phyloP scores from a whole-genome alignment of 306 rosid species.

The Prunus armeniaca region DNA sequence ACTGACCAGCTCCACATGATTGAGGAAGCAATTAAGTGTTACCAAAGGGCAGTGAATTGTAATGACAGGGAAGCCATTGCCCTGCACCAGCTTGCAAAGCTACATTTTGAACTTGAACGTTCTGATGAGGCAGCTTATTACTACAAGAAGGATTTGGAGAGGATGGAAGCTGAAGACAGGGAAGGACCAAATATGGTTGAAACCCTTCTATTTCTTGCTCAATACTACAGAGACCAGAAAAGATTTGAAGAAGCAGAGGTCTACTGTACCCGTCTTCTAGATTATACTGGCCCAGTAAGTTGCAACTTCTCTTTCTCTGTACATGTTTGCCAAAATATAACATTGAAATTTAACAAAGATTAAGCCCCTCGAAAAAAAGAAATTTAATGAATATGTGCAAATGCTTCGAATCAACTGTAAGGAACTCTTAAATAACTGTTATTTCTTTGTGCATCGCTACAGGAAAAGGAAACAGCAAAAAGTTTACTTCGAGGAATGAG shows the following conservation, averaged over 20 bases:
- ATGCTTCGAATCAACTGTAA: neutral
- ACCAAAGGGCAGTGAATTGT: slow-evolving; percentile 77
- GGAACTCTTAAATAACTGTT: neutral
- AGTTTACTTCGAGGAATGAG: slow-evolving; percentile 88
- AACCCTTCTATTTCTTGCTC: slow-evolving; percentile 77
- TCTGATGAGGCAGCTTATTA: slow-evolving; percentile 87
- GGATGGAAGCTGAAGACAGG: slow-evolving; percentile 95
- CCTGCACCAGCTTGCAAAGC: slow-evolving; percentile 76
- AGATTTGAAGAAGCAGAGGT: slow-evolving; percentile 87
- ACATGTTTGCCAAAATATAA: neutral
- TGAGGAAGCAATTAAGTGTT: slow-evolving; percentile 87
- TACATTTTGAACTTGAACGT: slow-evolving; percentile 63
- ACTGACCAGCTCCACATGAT: slow-evolving; percentile 83
- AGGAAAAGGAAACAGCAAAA: slow-evolving; percentile 96
- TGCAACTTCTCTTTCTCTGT: neutral
- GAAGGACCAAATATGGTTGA: slow-evolving; percentile 98
- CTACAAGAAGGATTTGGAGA: slow-evolving; percentile 87
- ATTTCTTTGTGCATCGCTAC: slow-evolving; percentile 26
- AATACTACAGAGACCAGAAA: slow-evolving; percentile 48
- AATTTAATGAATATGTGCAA: neutral
- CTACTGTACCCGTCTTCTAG: slow-evolving; percentile 94
- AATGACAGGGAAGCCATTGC: slow-evolving; percentile 96
- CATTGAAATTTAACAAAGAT: neutral
- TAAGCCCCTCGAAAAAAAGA: neutral
- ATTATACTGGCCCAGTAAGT: slow-evolving; percentile 93